Evolutionary conservation across 1,284 basidiomycete genomes (phyloP), one percentile per base, ranked within the genome.

Genomic region (Schizophyllum commune): DNA sequence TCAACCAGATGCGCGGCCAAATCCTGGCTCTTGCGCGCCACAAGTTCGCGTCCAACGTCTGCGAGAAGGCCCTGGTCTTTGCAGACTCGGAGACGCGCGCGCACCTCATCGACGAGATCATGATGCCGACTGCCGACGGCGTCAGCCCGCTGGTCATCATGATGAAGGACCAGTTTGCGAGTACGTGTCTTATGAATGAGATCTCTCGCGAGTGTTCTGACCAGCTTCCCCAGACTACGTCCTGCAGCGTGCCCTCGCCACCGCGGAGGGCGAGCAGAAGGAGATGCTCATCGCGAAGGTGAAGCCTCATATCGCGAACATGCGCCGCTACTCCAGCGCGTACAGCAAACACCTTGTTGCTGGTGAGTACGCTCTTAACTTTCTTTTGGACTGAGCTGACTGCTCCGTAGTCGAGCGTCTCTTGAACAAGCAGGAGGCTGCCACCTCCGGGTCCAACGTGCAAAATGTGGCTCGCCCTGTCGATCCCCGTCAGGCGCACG

Each of bases 1-100:
- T 97, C 61, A 74, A 75, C 9, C 85, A 86, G 68, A 82, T 98
- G 62, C 85, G 84, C 21, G 91, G 93, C 1, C 86, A 91, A 67
- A 83, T 99, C 70, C 73, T 95, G 34, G 77, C 80, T 64, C 85
- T 95, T 81, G 83, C 91, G 1, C 84, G 88, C 56, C 96, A 98
- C 77, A 98, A 98, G 74, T 98, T 96, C 70, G 95, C 96, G 0
- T 96, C 92, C 5, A 99, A 99, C 69, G 97, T 99, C 19, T 91
- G 94, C 71, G 97, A 99, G 76, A 94, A 95, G 73, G 94, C 94
- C 1, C 80, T 98, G 55, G 73, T 88, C 21, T 86, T 80, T 21
- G 84, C 90, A 0, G 82, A 84, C 60, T 59, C 79, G 0, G 83
- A 86, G 20, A 87, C 82, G 63, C 84, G 90, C 60, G 81, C 81